Conservation (phyloP, 768 basidiomycete genomes). For the Ramaria rubella region DNA sequence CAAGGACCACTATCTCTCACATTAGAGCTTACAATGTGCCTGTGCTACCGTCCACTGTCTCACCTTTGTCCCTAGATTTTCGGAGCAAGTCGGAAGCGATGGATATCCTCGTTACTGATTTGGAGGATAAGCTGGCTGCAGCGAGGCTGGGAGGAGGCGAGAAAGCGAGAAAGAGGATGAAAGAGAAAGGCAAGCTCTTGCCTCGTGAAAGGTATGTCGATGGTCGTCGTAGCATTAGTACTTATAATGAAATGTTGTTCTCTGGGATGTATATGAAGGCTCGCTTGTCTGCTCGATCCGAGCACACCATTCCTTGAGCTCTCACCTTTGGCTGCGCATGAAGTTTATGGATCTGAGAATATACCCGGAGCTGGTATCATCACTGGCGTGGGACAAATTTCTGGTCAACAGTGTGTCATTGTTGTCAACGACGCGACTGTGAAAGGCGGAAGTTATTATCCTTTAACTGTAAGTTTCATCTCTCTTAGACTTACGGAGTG, state of each 20-base stretch:
- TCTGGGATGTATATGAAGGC: slow-evolving; percentile 33
- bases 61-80: slow-evolving; percentile 67
- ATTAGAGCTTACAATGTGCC: slow-evolving; percentile 56
- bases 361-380: slow-evolving; percentile 89
- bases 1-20: not conserved
- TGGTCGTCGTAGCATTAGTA: not conserved
- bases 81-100: slow-evolving; percentile 57
- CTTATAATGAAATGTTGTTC: not conserved
- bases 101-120: slow-evolving; percentile 58
- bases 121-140: slow-evolving; percentile 51
- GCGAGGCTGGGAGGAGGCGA: slow-evolving; percentile 67
- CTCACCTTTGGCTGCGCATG: slow-evolving; percentile 78
- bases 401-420: slow-evolving; percentile 78
- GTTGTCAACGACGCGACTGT: slow-evolving; percentile 94
- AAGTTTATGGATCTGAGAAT: slow-evolving; percentile 67
- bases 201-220: slow-evolving; percentile 70
- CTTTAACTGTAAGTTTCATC: slow-evolving; percentile 53
- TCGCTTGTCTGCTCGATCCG: slow-evolving; percentile 72
- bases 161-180: slow-evolving; percentile 70
- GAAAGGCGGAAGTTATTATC: slow-evolving; percentile 90
- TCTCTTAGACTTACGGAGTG: not conserved
- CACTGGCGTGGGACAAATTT: slow-evolving; percentile 74
- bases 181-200: slow-evolving; percentile 70
- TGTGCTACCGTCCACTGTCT: slow-evolving; percentile 66
- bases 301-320: slow-evolving; percentile 87